Evolutionary conservation across 2,329 filamentous ascomycete species (phyloP).

Genomic region (Sclerotinia glacialis): DNA sequence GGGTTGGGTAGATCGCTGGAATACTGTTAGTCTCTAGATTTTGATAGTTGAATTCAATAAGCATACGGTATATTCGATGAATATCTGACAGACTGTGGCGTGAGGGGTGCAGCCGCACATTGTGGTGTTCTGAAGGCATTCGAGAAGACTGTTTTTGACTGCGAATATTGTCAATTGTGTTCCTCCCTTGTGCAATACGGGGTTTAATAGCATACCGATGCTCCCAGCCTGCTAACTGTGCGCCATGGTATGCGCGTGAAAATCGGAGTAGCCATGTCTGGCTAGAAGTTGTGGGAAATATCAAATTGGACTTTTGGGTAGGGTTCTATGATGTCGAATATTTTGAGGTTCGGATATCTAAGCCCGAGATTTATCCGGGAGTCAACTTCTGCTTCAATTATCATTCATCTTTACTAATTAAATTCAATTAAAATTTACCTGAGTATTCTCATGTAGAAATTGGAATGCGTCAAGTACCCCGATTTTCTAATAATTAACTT

Average conservation of each 20-base stretch:
- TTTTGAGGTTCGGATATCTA: conserved; percentile 13
- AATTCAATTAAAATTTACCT: no score
- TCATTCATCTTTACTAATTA: not conserved
- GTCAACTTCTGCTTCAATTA: not conserved
- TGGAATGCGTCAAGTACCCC: not conserved
- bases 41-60: no score
- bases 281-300: conserved; percentile 15
- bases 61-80: conserved; percentile 14
- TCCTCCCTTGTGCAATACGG: not conserved
- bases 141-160: conserved; percentile 27
- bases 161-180: conserved; percentile 16
- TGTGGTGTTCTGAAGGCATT: conserved; percentile 16
- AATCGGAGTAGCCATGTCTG: conserved; percentile 32
- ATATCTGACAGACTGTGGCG: conserved; percentile 5
- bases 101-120: conserved; percentile 10
- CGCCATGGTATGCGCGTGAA: conserved; percentile 34
- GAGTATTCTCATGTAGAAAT: not conserved
- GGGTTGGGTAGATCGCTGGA: conserved; percentile 5
- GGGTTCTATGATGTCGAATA: conserved; percentile 20
- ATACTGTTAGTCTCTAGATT: not conserved
- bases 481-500: not conserved
- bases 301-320: not conserved
- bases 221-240: conserved; percentile 24
- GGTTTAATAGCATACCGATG: conserved; percentile 21
- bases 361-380: conserved; percentile 10